Conservation (phyloP, 75 land plant genomes). For the Isoetes taiwanensis region DNA sequence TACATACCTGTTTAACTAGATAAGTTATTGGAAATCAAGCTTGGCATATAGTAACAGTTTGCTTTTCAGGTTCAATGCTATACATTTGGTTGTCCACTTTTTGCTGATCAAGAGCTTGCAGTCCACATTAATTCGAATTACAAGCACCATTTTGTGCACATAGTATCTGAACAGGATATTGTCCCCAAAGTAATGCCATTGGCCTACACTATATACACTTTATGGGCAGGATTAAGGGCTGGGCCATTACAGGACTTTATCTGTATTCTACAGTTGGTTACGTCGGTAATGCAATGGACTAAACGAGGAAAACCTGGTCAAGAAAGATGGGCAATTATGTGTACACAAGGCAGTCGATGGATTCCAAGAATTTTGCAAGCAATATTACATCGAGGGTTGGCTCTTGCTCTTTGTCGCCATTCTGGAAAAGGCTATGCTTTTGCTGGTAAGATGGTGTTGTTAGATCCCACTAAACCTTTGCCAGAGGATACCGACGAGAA, state of each 20-base stretch:
- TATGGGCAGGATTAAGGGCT: not conserved
- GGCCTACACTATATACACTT: not conserved
- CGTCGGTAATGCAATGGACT: not conserved
- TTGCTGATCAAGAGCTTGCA: not conserved
- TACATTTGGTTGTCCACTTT: constrained; percentile 4
- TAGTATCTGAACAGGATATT: not conserved
- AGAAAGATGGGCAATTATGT: not conserved
- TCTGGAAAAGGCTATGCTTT: not conserved
- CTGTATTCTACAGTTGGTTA: not conserved
- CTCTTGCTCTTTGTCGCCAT: not conserved
- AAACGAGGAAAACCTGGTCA: not conserved
- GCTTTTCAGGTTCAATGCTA: constrained; percentile 1
- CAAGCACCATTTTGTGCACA: constrained; percentile 10
- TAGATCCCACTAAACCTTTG: not conserved
- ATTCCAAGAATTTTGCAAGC: not conserved
- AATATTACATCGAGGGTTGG: not conserved
- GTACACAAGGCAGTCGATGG: not conserved
- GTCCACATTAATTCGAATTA: not conserved
- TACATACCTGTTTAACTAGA: no score
- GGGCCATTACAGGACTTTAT: not conserved
- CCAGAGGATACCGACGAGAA: not conserved
- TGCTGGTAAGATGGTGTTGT: not conserved
- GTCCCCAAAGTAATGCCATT: constrained; percentile 3
- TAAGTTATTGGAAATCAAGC: not conserved
- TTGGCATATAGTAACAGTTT: not conserved